These are phyloP conservation scores for Cyberlindnera suaveolens DNA, from an alignment of 805 yeast genomes.

Conservation along the genomic window DNA sequence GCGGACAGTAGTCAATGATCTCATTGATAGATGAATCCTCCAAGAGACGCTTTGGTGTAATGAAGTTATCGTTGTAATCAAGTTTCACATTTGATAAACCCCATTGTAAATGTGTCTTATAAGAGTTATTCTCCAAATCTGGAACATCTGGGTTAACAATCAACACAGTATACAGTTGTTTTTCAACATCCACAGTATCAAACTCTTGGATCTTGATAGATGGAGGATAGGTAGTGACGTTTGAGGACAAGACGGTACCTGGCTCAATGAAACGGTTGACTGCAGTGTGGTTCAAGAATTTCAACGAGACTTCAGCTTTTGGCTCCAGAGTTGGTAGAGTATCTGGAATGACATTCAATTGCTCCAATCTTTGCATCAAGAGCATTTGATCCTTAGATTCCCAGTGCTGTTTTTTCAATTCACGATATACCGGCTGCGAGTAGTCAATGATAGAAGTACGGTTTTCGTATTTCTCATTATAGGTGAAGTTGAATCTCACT, in stretches of 20 bases:
- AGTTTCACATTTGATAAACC: conserved; percentile 66
- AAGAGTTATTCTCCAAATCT: conserved; percentile 62
- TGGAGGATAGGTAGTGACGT: conserved; percentile 74
- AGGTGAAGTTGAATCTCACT: conserved; percentile 62
- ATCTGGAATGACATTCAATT: conserved; percentile 82
- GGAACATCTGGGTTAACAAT: conserved; percentile 92
- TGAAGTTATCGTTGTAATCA: conserved; percentile 48
- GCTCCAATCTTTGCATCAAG: conserved; percentile 88
- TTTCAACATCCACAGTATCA: conserved; percentile 33
- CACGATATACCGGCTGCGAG: conserved; percentile 74
- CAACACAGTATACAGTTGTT: conserved; percentile 64
- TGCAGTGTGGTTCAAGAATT: conserved; percentile 64
- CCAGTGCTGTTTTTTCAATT: conserved; percentile 67
- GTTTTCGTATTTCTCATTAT: conserved; percentile 31
- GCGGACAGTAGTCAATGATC: conserved; percentile 64
- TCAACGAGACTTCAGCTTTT: conserved; percentile 62
- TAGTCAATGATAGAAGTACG: conserved; percentile 50
- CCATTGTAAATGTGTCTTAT: conserved; percentile 66
- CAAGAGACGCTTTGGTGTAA: conserved; percentile 33
- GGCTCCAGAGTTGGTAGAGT: conserved; percentile 88
- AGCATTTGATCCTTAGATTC: conserved; percentile 62
- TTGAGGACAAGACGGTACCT: conserved; percentile 67
- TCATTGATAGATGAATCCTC: conserved; percentile 32
- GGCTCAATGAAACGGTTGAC: conserved; percentile 72
- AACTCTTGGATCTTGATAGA: conserved; percentile 69